These are phyloP conservation scores for Lumnitzera racemosa DNA, from an alignment of 345 rosid species.

Conservation along the genomic window DNA sequence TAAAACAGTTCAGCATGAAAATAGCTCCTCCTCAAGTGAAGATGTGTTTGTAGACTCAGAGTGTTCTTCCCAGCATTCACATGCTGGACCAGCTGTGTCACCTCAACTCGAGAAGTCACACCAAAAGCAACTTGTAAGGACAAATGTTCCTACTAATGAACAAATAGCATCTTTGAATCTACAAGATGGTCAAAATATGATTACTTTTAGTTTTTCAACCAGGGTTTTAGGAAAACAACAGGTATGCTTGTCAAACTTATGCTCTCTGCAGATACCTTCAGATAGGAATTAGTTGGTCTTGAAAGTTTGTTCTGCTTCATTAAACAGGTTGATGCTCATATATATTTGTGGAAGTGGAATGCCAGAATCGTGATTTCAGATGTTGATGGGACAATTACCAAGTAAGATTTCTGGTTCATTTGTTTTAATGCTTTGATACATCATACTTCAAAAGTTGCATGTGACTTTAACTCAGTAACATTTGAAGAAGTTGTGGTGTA, in stretches of 20 bases:
- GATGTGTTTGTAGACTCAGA: conserved; percentile 76
- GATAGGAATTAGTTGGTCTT: neutral
- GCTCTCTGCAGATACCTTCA: neutral
- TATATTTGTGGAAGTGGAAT: conserved; percentile 93
- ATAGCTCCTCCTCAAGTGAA: conserved; percentile 58
- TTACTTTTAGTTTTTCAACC: conserved; percentile 83
- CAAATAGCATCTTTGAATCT: conserved; percentile 84
- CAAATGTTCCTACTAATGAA: conserved; percentile 76
- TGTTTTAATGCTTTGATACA: conserved; percentile 2
- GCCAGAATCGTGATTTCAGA: conserved; percentile 87
- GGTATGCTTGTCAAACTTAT: conserved; percentile 31
- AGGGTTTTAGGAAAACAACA: conserved; percentile 86
- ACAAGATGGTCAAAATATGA: conserved; percentile 80
- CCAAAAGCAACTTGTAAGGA: conserved; percentile 59
- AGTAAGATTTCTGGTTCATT: conserved; percentile 28
- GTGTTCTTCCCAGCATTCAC: conserved; percentile 39
- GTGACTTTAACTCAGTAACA: no score
- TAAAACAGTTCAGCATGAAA: conserved; percentile 59
- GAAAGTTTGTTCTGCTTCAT: neutral
- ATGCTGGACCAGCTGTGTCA: conserved; percentile 20
- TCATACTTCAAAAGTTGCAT: neutral
- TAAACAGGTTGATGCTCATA: conserved; percentile 80
- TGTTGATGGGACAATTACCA: conserved; percentile 96
- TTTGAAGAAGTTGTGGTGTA: no score
- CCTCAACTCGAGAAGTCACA: conserved; percentile 44